Evolutionary conservation across 805 yeast species (phyloP).

Genomic region (Candida morakotiae): DNA sequence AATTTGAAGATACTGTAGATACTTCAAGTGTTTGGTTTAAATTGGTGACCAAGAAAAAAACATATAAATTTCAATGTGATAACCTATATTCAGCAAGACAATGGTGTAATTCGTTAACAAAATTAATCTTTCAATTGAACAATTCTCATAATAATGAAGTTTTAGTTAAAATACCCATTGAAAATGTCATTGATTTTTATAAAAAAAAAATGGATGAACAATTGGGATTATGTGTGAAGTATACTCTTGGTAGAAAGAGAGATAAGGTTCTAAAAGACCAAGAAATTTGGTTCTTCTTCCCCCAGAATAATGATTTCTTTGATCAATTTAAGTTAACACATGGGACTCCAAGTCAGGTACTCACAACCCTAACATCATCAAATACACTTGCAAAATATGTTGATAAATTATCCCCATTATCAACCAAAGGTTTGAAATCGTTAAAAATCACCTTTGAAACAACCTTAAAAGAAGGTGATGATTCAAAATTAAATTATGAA

Average conservation of each 20-base stretch:
- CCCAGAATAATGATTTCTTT: slow-evolving; percentile 47
- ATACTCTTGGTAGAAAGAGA: slow-evolving; percentile 18
- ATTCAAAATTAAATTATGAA: slow-evolving; percentile 20
- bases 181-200: slow-evolving; percentile 59
- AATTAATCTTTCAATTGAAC: slow-evolving; percentile 61
- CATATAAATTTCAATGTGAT: slow-evolving; percentile 70
- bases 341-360: background rate
- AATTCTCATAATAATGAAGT: slow-evolving; percentile 72
- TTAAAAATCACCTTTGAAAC: slow-evolving; percentile 33
- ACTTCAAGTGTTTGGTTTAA: slow-evolving; percentile 47
- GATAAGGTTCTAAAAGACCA: slow-evolving; percentile 46
- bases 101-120: slow-evolving; percentile 75
- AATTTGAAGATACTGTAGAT: slow-evolving; percentile 27
- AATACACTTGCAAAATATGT: slow-evolving; percentile 1
- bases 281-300: slow-evolving; percentile 67
- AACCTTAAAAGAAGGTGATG: slow-evolving; percentile 16
- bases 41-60: slow-evolving; percentile 51
- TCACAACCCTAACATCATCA: slow-evolving; percentile 6
- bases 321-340: slow-evolving; percentile 25
- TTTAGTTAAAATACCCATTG: slow-evolving; percentile 70
- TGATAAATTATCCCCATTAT: slow-evolving; percentile 14
- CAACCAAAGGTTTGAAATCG: slow-evolving; percentile 27
- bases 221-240: slow-evolving; percentile 50
- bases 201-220: slow-evolving; percentile 30
- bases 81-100: slow-evolving; percentile 66